These are phyloP conservation scores for Termitomyces sp. DNA, from an alignment of 768 basidiomycete genomes.

Conservation along the genomic window DNA sequence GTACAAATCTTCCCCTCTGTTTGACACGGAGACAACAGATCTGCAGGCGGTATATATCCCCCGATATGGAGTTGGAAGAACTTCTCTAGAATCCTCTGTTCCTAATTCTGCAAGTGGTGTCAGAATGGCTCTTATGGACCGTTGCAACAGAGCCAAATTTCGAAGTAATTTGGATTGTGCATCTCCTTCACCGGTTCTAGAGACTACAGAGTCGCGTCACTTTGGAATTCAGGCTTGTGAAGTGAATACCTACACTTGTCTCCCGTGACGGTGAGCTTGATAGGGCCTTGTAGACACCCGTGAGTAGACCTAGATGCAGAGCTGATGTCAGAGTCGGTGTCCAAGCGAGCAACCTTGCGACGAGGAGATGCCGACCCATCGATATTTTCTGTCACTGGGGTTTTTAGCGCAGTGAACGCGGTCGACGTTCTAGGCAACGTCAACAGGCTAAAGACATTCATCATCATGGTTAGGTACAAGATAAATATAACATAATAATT, in stretches of 20 bases:
- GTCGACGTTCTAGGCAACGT: slow-evolving; percentile 46
- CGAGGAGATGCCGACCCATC: slow-evolving; percentile 53
- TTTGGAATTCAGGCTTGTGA: background rate
- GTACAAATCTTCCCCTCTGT: slow-evolving; percentile 55
- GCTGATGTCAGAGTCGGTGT: slow-evolving; percentile 61
- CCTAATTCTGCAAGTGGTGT: slow-evolving; percentile 14
- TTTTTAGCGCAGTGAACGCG: slow-evolving; percentile 38
- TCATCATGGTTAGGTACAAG: slow-evolving; percentile 7
- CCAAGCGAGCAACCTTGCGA: slow-evolving; percentile 64
- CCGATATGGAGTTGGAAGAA: slow-evolving; percentile 48
- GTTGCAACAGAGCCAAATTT: slow-evolving; percentile 23
- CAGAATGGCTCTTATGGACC: slow-evolving; percentile 36
- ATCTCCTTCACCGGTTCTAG: slow-evolving; percentile 16
- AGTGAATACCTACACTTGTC: slow-evolving; percentile 26
- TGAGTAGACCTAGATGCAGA: slow-evolving; percentile 53
- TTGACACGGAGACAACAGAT: slow-evolving; percentile 44
- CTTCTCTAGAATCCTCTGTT: slow-evolving; percentile 19
- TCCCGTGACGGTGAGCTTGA: slow-evolving; percentile 43
- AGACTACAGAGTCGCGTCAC: slow-evolving; percentile 9
- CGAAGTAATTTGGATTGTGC: slow-evolving; percentile 11
- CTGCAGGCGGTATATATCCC: slow-evolving; percentile 53
- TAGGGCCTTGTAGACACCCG: slow-evolving; percentile 27
- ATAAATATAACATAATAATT: background rate
- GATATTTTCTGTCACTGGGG: slow-evolving; percentile 29
- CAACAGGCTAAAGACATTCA: slow-evolving; percentile 32